Base-by-base conservation (phyloP, 2,329 filamentous ascomycete genomes). In the Anthostomella pinea region DNA sequence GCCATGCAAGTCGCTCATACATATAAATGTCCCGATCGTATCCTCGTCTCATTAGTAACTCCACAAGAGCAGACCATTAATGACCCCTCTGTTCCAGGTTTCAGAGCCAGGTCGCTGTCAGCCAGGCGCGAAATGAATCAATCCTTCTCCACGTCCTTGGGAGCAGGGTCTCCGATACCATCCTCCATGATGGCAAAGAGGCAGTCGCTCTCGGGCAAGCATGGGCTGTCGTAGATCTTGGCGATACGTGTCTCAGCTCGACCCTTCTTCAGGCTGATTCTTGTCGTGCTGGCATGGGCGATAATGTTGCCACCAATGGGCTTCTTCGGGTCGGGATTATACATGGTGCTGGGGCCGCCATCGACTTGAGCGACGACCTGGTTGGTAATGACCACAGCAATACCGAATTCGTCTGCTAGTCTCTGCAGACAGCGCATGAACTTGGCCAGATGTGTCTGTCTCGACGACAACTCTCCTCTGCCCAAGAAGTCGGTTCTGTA, bases 241-340 rank as follows among this genome's bases (percentile, higher is more conserved):
- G 93, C 95, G 51, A 98, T 87, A 69, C 93, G 80, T 15, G 93
- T 98, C 72, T 98, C 93, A 19, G 79, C 93, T 37, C 93, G 77
- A 2, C 93, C 94, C 65, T 98, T 98, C 71, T 95, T 96, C 59
- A 98, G 64, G 57, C 89, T 96, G 53, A 98, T 76, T 57, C 93
- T 77, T 2, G 93, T 98, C 2, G 93, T 98, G 58, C 88, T 95
- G 34, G 93, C 90, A 63, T 98, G 93, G 3, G 94, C 93, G 60
- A 98, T 97, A 51, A 98, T 98, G 64, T 98, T 97, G 48, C 93
- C 93, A 51, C 93, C 93, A 60, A 98, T 96, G 0, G 93, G 93
- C 65, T 98, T 98, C 77, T 98, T 98, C 6, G 93, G 93, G 57
- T 98, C 94, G 0, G 94, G 93, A 53, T 98, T 98, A 72, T 95